Conservation (phyloP, 805 yeast species). For the Zygotorulaspora sp. region DNA sequence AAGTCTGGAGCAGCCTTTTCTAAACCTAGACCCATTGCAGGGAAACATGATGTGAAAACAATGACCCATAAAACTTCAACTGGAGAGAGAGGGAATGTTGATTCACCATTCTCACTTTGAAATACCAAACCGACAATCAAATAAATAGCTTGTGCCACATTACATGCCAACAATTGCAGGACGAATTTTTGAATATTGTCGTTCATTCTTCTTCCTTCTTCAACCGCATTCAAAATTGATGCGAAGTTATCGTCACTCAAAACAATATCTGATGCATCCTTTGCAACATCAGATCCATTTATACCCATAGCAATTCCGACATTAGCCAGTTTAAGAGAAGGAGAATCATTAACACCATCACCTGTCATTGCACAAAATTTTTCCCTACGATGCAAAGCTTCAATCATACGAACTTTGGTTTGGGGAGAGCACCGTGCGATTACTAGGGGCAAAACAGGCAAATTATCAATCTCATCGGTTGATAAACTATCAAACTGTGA, state of each 20-base stretch:
- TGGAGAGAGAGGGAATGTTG: constrained; percentile 91
- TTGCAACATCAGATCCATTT: constrained; percentile 96
- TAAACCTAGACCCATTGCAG: constrained; percentile 95
- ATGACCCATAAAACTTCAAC: constrained; percentile 98
- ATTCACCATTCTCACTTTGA: constrained; percentile 59
- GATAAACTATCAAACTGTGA: constrained; percentile 68
- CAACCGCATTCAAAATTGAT: constrained; percentile 86
- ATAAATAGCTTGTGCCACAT: constrained; percentile 87
- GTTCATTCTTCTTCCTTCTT: constrained; percentile 96
- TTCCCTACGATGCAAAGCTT: constrained; percentile 83
- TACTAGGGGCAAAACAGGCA: constrained; percentile 75
- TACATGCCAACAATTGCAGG: constrained; percentile 90
- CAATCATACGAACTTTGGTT: constrained; percentile 83
- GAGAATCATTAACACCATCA: constrained; percentile 97
- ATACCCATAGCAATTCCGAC: constrained; percentile 93
- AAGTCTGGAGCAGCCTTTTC: constrained; percentile 95
- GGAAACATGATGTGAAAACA: constrained; percentile 96
- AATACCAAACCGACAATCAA: constrained; percentile 77
- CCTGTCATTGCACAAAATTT: constrained; percentile 99
- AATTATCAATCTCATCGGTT: constrained; percentile 64
- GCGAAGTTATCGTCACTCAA: constrained; percentile 94
- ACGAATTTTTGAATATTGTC: constrained; percentile 91
- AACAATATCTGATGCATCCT: constrained; percentile 97
- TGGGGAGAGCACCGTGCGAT: constrained; percentile 95
- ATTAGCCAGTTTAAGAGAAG: constrained; percentile 91